phyloP scores from a whole-genome alignment of 2,329 filamentous ascomycete species.

The Monosporascus sp. region DNA sequence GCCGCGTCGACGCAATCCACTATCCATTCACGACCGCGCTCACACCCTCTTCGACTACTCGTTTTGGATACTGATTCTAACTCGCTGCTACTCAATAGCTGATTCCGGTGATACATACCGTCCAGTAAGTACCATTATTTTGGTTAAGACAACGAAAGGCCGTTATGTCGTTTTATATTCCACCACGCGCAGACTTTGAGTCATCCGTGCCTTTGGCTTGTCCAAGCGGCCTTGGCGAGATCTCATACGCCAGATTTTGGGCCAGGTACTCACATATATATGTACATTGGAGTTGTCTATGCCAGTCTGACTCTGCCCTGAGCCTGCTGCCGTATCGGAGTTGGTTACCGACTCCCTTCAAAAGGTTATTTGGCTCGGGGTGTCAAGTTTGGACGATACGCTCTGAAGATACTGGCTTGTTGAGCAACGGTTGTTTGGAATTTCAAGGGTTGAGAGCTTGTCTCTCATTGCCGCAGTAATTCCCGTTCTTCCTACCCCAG shows the following conservation, averaged over 20 bases:
- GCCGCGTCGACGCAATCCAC: slow-evolving; percentile 18
- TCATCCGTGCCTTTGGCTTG: background rate
- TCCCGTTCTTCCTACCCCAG: too few relatives aligned
- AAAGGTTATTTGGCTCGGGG: background rate
- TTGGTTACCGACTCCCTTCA: background rate
- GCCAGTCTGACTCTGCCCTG: background rate
- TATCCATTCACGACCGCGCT: slow-evolving; percentile 11
- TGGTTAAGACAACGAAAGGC: background rate
- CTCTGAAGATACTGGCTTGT: background rate
- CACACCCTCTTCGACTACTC: slow-evolving; percentile 15
- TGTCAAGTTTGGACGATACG: background rate
- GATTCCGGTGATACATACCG: slow-evolving; percentile 58
- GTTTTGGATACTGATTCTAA: slow-evolving; percentile 31
- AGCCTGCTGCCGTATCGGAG: background rate
- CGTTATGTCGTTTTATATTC: background rate
- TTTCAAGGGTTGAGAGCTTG: too few relatives aligned
- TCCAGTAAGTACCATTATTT: slow-evolving; percentile 34
- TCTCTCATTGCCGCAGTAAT: too few relatives aligned
- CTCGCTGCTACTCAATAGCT: slow-evolving; percentile 39
- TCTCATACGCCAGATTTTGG: background rate
- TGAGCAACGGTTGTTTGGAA: background rate
- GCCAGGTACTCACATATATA: background rate
- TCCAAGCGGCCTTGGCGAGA: background rate
- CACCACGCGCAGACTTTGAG: background rate
- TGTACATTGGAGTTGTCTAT: background rate